Base-by-base conservation (phyloP, 2,329 filamentous ascomycete species). In the Alternaria consortialis region DNA sequence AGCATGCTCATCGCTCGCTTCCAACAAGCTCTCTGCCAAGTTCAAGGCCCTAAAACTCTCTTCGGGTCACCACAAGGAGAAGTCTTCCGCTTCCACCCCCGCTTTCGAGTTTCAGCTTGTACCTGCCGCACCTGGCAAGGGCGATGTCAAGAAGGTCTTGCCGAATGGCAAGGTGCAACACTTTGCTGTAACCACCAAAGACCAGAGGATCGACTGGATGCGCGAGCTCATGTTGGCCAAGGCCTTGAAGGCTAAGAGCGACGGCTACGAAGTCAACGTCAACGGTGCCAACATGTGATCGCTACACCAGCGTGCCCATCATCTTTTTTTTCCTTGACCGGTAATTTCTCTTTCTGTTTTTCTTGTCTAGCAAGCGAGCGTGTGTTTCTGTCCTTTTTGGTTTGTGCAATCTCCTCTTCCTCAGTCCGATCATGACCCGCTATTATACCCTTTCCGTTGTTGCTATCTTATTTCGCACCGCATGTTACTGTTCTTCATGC, bases 191-290 rank as follows among this genome's bases (percentile, higher is more conserved):
- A 65, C 53, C 12, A 65, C 63, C 53, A 60, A 63, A 44, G 92
- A 97, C 74, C 92, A 97, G 76, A 87, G 94, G 63, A 97, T 98
- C 73, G 94, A 97, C 77, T 99, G 95, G 95, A 96, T 96, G 92
- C 86, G 92, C 56, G 92, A 96, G 84, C 82, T 96, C 63, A 96
- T 96, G 92, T 87, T 96, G 46, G 92, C 92, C 55, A 95, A 95
- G 83, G 92, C 92, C 17, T 83, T 93, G 76, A 91, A 90, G 83
- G 90, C 93, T 80, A 95, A 94, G 85, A 89, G 87, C 47, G 89
- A 93, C 70, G 92, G 92, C 17, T 94, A 91, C 70, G 91, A 94
- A 80, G 88, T 95, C 70, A 91, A 88, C 74, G 88, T 94, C 65
- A 94, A 94, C 74, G 92, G 92, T 15, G 67, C 69, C 25, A 70